Percentiles rank a stretch among this genome's conserved stretches.
phyloP scores from a whole-genome alignment of 2,329 filamentous ascomycete species.

The Stagonosporopsis chrysanthemi region DNA sequence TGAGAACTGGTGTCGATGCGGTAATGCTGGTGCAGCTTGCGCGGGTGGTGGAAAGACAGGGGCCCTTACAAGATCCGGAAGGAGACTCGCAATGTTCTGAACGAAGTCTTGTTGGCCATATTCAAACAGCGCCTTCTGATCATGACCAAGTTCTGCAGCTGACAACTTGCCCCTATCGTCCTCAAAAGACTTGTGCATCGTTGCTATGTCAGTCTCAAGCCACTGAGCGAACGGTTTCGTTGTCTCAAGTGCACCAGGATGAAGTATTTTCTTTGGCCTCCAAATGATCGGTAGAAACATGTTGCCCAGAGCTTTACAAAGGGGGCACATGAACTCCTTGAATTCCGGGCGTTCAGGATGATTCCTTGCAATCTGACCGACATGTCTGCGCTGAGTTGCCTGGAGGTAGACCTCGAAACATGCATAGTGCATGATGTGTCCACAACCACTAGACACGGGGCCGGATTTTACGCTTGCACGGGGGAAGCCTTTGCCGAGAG shows the following conservation, averaged over 20 bases:
- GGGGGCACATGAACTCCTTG: constrained; percentile 93
- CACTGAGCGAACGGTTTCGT: constrained; percentile 72
- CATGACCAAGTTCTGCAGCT: constrained; percentile 41
- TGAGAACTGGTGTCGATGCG: constrained; percentile 32
- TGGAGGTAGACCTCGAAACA: constrained; percentile 94
- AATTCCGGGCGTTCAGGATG: constrained; percentile 82
- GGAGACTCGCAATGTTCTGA: constrained; percentile 55
- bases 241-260: constrained; percentile 72
- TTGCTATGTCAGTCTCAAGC: constrained; percentile 66
- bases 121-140: constrained; percentile 59
- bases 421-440: constrained; percentile 97
- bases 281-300: constrained; percentile 93
- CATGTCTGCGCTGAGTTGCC: constrained; percentile 82
- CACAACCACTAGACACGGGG: constrained; percentile 88
- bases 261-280: constrained; percentile 88
- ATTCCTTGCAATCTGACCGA: constrained; percentile 90
- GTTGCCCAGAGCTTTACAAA: constrained; percentile 97
- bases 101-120: constrained; percentile 62
- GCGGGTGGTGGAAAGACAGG: constrained; percentile 17
- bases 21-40: constrained; percentile 31
- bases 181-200: constrained; percentile 56
- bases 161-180: constrained; percentile 31
- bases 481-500: constrained; percentile 88
- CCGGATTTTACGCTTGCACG: constrained; percentile 71
- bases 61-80: constrained; percentile 46